These are phyloP conservation scores for Dillenia suffruticosa DNA, from an alignment of 164 flowering plant species.

Conservation along the genomic window DNA sequence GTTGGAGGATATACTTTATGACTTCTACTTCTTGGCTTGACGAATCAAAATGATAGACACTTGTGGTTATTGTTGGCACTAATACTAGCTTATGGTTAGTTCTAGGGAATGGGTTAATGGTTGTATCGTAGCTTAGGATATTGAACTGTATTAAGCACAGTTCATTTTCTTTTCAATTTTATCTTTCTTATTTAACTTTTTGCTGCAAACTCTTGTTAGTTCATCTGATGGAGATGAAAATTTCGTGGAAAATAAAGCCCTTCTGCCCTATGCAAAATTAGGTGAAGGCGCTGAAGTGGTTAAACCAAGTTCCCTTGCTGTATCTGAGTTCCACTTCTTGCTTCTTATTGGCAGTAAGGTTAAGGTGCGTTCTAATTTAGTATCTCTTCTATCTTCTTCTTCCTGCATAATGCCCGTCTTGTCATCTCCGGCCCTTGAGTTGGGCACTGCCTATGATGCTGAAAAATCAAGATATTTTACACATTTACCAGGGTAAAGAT, in stretches of 20 bases:
- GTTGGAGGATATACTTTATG: slow-evolving; percentile 25
- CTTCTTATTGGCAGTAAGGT: slow-evolving; percentile 90
- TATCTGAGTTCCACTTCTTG: slow-evolving; percentile 91
- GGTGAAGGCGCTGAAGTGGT: slow-evolving; percentile 62
- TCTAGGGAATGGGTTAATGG: too few relatives aligned
- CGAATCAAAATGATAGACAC: too few relatives aligned
- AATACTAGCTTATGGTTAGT: too few relatives aligned
- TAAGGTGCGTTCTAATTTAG: slow-evolving; percentile 53
- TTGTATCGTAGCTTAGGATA: too few relatives aligned
- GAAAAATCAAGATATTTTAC: neutral
- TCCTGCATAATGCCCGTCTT: neutral
- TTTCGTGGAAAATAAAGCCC: slow-evolving; percentile 98
- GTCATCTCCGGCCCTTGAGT: neutral
- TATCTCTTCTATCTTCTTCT: neutral
- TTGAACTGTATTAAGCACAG: too few relatives aligned
- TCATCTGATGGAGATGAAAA: slow-evolving; percentile 89
- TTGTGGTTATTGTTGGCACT: too few relatives aligned
- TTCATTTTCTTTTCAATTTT: neutral
- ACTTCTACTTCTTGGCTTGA: neutral
- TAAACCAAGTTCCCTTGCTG: slow-evolving; percentile 86
- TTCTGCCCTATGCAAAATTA: slow-evolving; percentile 73
- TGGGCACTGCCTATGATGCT: neutral
- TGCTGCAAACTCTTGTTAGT: slow-evolving; percentile 32
- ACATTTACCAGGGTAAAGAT: too few relatives aligned
- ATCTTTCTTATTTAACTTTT: slow-evolving; percentile 5